Evolutionary conservation across 352 stramenopile genomes (phyloP).

Genomic region (Phytophthora vignae): DNA sequence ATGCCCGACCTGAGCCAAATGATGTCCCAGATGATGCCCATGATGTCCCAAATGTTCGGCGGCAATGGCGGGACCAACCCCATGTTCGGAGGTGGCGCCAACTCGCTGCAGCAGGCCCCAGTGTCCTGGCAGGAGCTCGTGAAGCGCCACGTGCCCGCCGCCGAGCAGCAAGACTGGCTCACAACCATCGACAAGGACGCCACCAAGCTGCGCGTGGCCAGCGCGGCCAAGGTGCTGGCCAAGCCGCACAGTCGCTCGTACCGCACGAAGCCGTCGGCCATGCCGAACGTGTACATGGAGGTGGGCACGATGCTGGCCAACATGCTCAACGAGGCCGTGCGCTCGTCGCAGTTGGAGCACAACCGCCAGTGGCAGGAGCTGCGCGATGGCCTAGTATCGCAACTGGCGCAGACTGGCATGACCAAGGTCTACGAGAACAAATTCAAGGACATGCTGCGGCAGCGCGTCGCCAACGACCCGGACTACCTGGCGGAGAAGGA

Average conservation of each 20-base stretch:
- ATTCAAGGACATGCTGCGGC: conserved; percentile 67
- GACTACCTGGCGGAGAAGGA: conserved; percentile 61
- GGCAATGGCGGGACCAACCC: conserved; percentile 35
- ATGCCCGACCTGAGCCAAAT: conserved; percentile 83
- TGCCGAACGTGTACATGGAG: conserved; percentile 76
- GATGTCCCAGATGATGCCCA: conserved; percentile 91
- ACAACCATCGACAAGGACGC: conserved; percentile 70
- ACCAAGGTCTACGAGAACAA: conserved; percentile 59
- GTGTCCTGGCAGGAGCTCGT: conserved; percentile 79
- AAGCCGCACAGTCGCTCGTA: conserved; percentile 74
- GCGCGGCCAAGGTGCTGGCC: conserved; percentile 35
- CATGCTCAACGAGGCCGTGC: conserved; percentile 72
- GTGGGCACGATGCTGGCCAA: conserved; percentile 66
- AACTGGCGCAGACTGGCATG: conserved; percentile 60
- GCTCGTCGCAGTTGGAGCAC: conserved; percentile 64
- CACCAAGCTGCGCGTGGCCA: conserved; percentile 44
- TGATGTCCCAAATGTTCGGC: conserved; percentile 88
- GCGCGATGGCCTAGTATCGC: conserved; percentile 58
- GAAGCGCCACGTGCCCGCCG: conserved; percentile 57
- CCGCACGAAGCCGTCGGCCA: conserved; percentile 43
- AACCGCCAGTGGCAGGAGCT: conserved; percentile 63
- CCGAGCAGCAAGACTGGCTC: conserved; percentile 73
- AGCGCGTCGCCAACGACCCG: conserved; percentile 57
- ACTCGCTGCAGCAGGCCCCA: conserved; percentile 41
- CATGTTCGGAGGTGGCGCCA: conserved; percentile 32